Evolutionary conservation across 2,329 filamentous ascomycete species (phyloP).

Genomic region (Cryphonectria carpinicola): DNA sequence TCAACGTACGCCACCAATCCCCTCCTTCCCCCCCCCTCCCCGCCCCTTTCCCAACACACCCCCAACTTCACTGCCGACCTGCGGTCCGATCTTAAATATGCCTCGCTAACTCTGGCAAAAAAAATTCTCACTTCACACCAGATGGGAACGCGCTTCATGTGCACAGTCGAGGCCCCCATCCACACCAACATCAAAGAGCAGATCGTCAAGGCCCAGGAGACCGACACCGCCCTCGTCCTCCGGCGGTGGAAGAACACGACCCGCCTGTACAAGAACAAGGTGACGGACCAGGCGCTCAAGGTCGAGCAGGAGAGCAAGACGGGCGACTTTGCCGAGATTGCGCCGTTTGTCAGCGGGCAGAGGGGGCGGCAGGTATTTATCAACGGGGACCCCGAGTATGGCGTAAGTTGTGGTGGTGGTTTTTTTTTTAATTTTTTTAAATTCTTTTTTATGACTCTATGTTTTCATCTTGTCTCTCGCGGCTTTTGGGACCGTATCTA

Average conservation of each 20-base stretch:
- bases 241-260: constrained; percentile 92
- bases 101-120: no score
- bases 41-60: neutral
- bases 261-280: constrained; percentile 87
- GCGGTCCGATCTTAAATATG: neutral
- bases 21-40: no score
- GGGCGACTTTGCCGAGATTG: constrained; percentile 88
- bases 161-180: constrained; percentile 89
- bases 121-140: neutral
- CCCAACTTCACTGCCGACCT: no score
- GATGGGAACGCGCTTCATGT: constrained; percentile 99
- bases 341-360: constrained; percentile 86
- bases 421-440: no score
- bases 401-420: constrained; percentile 60
- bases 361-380: constrained; percentile 88
- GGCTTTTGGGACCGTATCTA: neutral
- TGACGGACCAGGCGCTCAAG: constrained; percentile 77
- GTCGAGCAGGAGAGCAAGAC: constrained; percentile 81
- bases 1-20: constrained; percentile 59
- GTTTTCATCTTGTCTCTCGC: neutral
- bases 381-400: constrained; percentile 87
- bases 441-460: neutral
- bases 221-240: constrained; percentile 86
- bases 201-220: constrained; percentile 87
- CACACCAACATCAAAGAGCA: constrained; percentile 92